Evolutionary conservation across 2,329 filamentous ascomycete species (phyloP).

Genomic region (Aspergillus viridinutans): DNA sequence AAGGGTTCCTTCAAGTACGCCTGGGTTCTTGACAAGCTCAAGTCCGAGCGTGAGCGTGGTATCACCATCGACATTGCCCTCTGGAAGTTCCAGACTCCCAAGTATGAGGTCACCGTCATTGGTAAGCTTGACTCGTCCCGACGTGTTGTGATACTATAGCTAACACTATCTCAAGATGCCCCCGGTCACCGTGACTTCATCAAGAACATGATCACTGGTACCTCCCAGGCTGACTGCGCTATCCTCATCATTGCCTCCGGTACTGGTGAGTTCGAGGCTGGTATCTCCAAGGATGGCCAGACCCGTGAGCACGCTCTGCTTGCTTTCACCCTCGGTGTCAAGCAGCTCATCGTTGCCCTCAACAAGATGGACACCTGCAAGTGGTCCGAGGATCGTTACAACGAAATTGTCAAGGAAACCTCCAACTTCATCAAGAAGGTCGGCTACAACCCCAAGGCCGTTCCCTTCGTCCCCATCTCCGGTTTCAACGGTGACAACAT

Average conservation of each 20-base stretch:
- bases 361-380: constrained; percentile 99
- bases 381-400: constrained; percentile 94
- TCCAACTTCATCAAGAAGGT: constrained; percentile 99
- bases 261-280: constrained; percentile 99
- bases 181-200: constrained; percentile 99
- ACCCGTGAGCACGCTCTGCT: constrained; percentile 99
- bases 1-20: constrained; percentile 99
- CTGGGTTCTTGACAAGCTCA: constrained; percentile 99
- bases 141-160: not conserved
- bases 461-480: constrained; percentile 99
- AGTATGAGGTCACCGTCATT: constrained; percentile 98
- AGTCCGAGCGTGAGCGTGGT: constrained; percentile 99
- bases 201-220: constrained; percentile 99
- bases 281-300: constrained; percentile 99
- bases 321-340: constrained; percentile 99
- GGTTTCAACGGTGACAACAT: constrained; percentile 99
- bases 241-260: constrained; percentile 99
- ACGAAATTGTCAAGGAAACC: constrained; percentile 99
- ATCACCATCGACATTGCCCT: constrained; percentile 99
- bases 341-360: constrained; percentile 99
- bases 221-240: constrained; percentile 99
- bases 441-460: constrained; percentile 99
- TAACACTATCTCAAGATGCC: constrained; percentile 59
- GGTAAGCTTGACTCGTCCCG: constrained; percentile 51
- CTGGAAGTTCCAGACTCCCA: constrained; percentile 99